Base-by-base conservation (phyloP, 805 yeast genomes). In the Teunomyces lycoperdinae region DNA sequence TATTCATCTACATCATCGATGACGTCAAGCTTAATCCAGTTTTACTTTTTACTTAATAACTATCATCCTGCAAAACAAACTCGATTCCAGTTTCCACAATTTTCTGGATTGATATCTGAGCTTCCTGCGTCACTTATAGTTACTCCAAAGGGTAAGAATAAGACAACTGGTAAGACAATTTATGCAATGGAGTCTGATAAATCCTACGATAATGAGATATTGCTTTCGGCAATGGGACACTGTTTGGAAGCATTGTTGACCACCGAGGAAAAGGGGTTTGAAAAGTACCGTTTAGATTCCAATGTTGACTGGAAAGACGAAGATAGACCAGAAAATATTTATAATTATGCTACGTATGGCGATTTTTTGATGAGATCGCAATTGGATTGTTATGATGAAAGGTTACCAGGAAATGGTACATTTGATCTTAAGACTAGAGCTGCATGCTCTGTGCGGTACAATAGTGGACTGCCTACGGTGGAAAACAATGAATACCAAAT, bases 381-480 rank as follows among this genome's bases (percentile, higher is more conserved):
- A 64, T 73, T 94, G 42, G 99, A 92, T 66, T 89, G 97, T 50
- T 72, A 74, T 50, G 91, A 89, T 64, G 63, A 74, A 0, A 68
- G 87, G 32, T 70, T 94, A 32, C 97, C 97, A 0, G 96, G 96
- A 0, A 83, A 85, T 3, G 97, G 97, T 0, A 84, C 90, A 0
- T 92, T 94, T 73, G 99, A 92, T 66, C 68, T 92, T 48, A 92
- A 92, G 58, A 87, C 97, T 0, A 71, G 99, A 52, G 98, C 97
- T 0, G 96, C 87, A 0, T 83, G 89, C 48, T 87, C 96, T 0
- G 82, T 92, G 0, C 74, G 98, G 40, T 81, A 86, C 62, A 96
- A 92, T 66, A 64, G 85, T 36, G 68, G 74, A n/a, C 79, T 81
- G 58, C 80, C 82, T 3, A 81, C 81, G 47, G 57, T 66, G 9